Conservation (phyloP, 1,139 yeast species). For the Magnusiomyces fungicola region DNA sequence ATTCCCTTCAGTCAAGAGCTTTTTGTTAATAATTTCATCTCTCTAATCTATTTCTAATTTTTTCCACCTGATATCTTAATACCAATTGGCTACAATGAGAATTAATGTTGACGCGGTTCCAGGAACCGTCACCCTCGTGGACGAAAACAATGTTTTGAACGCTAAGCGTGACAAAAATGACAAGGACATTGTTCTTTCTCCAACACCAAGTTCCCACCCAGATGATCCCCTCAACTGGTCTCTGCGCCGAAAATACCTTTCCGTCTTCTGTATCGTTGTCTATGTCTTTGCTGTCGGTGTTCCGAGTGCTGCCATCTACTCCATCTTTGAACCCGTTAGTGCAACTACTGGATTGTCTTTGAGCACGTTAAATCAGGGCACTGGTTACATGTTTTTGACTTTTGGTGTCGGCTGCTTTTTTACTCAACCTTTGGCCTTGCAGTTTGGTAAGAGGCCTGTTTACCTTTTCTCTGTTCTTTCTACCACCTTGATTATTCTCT, state of each 20-base stretch:
- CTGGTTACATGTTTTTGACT: constrained; percentile 43
- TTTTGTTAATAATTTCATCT: too few relatives aligned
- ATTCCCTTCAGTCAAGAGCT: too few relatives aligned
- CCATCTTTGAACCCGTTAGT: constrained; percentile 39
- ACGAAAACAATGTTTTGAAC: constrained; percentile 32
- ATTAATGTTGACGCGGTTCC: constrained; percentile 42
- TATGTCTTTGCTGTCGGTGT: constrained; percentile 42
- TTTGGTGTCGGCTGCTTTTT: constrained; percentile 46
- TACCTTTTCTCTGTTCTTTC: constrained; percentile 38
- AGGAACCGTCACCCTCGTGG: constrained; percentile 56
- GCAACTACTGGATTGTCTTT: constrained; percentile 37
- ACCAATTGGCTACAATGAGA: constrained; percentile 7
- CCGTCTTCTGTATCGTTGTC: constrained; percentile 33
- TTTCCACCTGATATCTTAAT: too few relatives aligned
- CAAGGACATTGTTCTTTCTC: constrained; percentile 36
- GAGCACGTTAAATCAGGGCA: constrained; percentile 42
- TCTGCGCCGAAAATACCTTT: constrained; percentile 32
- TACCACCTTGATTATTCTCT: constrained; percentile 24
- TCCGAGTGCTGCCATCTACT: constrained; percentile 42
- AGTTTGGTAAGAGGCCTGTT: constrained; percentile 48
- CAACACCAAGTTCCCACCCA: constrained; percentile 42
- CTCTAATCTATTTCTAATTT: too few relatives aligned
- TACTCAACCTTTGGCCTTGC: constrained; percentile 46
- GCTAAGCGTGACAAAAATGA: constrained; percentile 24
- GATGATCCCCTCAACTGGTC: constrained; percentile 46